Evolutionary conservation across 352 stramenopile species (phyloP), one percentile per base, ranked within the genome.

Genomic region (Pythium chondricola): DNA sequence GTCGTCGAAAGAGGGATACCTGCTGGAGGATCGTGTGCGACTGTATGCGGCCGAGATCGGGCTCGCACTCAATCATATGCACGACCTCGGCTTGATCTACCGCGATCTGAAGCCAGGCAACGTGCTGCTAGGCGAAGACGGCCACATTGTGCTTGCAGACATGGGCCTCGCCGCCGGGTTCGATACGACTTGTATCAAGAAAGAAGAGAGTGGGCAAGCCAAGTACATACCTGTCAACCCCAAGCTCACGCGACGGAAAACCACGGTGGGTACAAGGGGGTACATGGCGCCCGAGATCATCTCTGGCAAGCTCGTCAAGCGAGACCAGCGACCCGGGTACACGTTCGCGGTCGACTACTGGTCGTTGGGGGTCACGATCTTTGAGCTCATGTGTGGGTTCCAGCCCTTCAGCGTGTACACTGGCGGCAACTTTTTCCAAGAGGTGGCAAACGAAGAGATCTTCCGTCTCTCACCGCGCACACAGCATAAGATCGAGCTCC

Each of bases 231-330:
- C 75, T 13, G 35, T 67, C 21, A 68, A 84, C 29, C 61, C 78
- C 2, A 84, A 83, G 32, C 56, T 84, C 21, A 85, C 68, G n/a
- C 67, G 75, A 17, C 58, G 76, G 21, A 91, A 88, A 65, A 90
- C 75, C 10, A 88, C 76, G 3, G 88, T 96, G 20, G 87, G 87
- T 4, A 95, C 85, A 9, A 71, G 85, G 50, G 87, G 85, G 2
- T 95, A 96, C 64, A 94, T 96, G 85, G 83, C 84, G n/a, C 85
- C 84, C 3, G 87, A 96, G 54, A 92, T 96, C 56, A 89, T 95
- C 24, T 87, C 77, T 0, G 80, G 86, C 24, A 88, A 95, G 48
- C 62, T 86, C n/a, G 67, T 91, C 31, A 83, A 85, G 43, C 69
- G 79, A 18, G 71, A 87, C 22, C 75, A 93, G 57, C 75, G 78